A percentile compares a stretch with the other conserved stretches of the same genome.
Conservation (phyloP, 805 yeast species). For the Ogataea corticis region DNA sequence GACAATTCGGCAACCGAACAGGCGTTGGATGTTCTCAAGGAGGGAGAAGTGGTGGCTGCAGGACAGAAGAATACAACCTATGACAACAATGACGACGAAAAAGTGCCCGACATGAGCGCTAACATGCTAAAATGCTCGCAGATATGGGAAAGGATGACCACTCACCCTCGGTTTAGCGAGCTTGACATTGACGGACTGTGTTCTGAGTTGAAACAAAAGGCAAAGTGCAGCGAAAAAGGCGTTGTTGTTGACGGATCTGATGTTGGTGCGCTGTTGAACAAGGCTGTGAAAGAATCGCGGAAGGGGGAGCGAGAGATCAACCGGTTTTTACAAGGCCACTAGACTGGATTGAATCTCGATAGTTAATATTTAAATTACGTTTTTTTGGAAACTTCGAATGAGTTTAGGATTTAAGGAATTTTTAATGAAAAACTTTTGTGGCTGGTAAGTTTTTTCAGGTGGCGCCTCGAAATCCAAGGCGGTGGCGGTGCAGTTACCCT, state of each 20-base stretch:
- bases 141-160: constrained; percentile 93
- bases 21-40: constrained; percentile 16
- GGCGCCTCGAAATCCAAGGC: constrained; percentile 7
- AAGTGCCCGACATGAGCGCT: constrained; percentile 68
- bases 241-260: constrained; percentile 83
- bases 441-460: neutral
- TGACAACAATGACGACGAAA: constrained; percentile 32
- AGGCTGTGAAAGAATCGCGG: constrained; percentile 14
- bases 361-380: neutral
- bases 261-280: constrained; percentile 56
- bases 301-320: constrained; percentile 6
- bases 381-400: too few species aligned
- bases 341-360: neutral
- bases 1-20: constrained; percentile 12
- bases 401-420: too few species aligned
- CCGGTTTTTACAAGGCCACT: constrained; percentile 10
- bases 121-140: constrained; percentile 77
- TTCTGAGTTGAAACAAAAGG: constrained; percentile 83
- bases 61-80: neutral
- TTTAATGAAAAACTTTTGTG: too few species aligned
- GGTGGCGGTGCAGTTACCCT: constrained; percentile 14
- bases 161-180: constrained; percentile 92
- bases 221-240: constrained; percentile 92
- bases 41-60: constrained; percentile 13
- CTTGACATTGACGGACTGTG: constrained; percentile 94